phyloP scores from a whole-genome alignment of 768 basidiomycete genomes.

The Termitomyces sp. region DNA sequence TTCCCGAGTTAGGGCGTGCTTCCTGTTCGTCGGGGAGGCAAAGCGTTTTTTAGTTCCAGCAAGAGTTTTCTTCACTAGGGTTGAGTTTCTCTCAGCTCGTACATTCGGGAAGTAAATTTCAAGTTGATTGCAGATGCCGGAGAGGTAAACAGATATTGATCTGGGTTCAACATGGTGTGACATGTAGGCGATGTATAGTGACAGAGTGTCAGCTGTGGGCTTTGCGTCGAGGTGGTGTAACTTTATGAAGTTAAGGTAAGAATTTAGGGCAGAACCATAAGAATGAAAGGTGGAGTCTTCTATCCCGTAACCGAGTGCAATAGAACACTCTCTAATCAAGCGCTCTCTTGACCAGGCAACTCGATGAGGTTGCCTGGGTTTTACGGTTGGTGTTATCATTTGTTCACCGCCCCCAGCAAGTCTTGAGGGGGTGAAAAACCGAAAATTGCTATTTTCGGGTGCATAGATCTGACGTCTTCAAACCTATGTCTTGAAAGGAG shows the following conservation, averaged over 20 bases:
- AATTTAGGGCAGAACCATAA: slow-evolving; percentile 15
- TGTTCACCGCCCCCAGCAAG: neutral
- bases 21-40: neutral
- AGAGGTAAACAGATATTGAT: neutral
- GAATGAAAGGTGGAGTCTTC: slow-evolving; percentile 15
- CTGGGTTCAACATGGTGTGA: slow-evolving; percentile 23
- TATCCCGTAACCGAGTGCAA: slow-evolving; percentile 11
- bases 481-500: neutral
- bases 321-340: slow-evolving; percentile 8
- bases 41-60: neutral
- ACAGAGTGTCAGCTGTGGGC: slow-evolving; percentile 13
- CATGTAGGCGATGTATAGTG: slow-evolving; percentile 25
- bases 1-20: neutral
- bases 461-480: neutral
- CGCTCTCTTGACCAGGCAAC: slow-evolving; percentile 18
- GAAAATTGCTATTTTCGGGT: neutral
- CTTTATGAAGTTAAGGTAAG: too few species aligned
- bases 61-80: neutral
- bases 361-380: slow-evolving; percentile 20
- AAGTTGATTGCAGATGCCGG: slow-evolving; percentile 24
- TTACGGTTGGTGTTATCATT: neutral
- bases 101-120: slow-evolving; percentile 25
- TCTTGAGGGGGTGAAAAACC: too few species aligned
- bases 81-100: slow-evolving; percentile 4
- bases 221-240: neutral